These are phyloP conservation scores for Trichoderma koningiopsis DNA, from an alignment of 2,329 filamentous ascomycete genomes.

Conservation along the genomic window DNA sequence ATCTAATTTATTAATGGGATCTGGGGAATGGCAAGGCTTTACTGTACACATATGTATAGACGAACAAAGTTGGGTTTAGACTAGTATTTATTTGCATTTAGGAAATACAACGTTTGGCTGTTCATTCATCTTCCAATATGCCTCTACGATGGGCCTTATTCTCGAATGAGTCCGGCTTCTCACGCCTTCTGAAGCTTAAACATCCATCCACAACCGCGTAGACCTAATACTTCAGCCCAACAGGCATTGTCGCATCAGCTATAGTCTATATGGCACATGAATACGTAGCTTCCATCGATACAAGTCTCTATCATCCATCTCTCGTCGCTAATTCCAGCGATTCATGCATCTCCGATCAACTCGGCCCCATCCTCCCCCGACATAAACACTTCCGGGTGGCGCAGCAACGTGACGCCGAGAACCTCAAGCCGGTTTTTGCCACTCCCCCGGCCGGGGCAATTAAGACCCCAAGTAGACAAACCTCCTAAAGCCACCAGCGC, in stretches of 20 bases:
- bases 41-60: not conserved
- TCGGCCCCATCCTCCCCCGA: conserved; percentile 10
- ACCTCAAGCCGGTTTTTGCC: not conserved
- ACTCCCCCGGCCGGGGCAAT: not conserved
- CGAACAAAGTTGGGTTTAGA: not conserved
- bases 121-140: not conserved
- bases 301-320: not conserved
- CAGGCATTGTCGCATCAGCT: not conserved
- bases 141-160: not conserved
- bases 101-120: not conserved
- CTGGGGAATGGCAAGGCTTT: not conserved
- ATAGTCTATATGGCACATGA: not conserved
- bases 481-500: not conserved
- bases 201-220: not conserved
- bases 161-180: not conserved
- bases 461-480: not conserved
- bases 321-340: not conserved
- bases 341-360: not conserved
- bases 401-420: not conserved
- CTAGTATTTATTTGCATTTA: not conserved
- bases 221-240: not conserved
- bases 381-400: not conserved
- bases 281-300: not conserved
- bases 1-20: not conserved
- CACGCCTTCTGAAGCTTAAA: not conserved